Base-by-base conservation (phyloP, 306 rosid species). In the Malus fusca region DNA sequence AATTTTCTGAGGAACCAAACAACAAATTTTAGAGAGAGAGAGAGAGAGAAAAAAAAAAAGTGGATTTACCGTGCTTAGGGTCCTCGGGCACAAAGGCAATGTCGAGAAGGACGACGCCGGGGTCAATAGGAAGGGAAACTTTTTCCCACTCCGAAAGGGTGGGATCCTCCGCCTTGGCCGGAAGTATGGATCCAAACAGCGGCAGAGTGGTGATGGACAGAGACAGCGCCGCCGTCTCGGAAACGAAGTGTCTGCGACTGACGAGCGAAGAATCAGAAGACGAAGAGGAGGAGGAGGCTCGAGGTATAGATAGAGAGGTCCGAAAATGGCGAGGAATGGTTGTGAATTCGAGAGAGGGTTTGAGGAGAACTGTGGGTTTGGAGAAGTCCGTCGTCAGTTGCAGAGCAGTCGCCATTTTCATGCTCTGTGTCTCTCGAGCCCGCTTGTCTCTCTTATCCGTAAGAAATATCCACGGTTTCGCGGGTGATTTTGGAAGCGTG, bases 71-170 rank as follows among this genome's bases (percentile, higher is more conserved):
- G 55, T 87, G 98, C 79, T 75, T 85, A 8, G 74, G 69, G 30
- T 95, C 97, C 18, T 90, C 96, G 22, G 98, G 97, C 7, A 95
- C 98, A 79, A 95, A 95, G 53, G 97, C 96, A 44, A 95, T 89
- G 81, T 95, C 97, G 21, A 95, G 98, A 73, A 92, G 98, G 53
- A 95, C 98, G 14, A 95, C 98, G 61, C 98, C 97, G 1, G 98
- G 98, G 82, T 95, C 97, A 30, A 90, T 88, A 12, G 97, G 97
- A 6, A 95, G 97, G 77, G 78, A 88, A 6, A 90, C 90, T 79
- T 91, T 87, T 78, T 92, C 98, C 98, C 97, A 95, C 68, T 95
- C 97, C 0, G 98, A 83, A 7, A 95, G 90, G 2, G 84, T 5
- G 23, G 80, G 69, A 7, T 92, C 97, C 72, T 90, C 96, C 69